These are phyloP conservation scores for Pseudoturritis turrita DNA, from an alignment of 345 rosid genomes.

Conservation along the genomic window DNA sequence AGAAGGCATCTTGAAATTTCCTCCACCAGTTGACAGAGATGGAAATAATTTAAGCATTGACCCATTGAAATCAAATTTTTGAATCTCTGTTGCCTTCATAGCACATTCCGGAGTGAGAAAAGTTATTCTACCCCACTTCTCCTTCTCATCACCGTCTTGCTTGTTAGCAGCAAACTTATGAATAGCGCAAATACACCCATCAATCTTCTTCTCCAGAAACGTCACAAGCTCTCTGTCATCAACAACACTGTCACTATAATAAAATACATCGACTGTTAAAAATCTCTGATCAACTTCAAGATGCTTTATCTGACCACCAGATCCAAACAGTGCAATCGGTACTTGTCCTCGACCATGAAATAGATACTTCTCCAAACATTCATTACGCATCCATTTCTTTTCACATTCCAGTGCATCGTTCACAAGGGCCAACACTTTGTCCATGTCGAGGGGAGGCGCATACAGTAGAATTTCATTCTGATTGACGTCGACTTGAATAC, in stretches of 20 bases:
- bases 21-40: slow-evolving; percentile 42
- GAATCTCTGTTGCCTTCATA: slow-evolving; percentile 53
- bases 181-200: slow-evolving; percentile 56
- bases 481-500: slow-evolving; percentile 52
- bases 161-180: slow-evolving; percentile 41
- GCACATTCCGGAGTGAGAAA: slow-evolving; percentile 78
- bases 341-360: slow-evolving; percentile 54
- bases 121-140: slow-evolving; percentile 80
- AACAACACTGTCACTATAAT: slow-evolving; percentile 38
- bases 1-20: slow-evolving; percentile 43
- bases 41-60: slow-evolving; percentile 52
- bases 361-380: slow-evolving; percentile 66
- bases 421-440: slow-evolving; percentile 48
- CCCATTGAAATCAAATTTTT: slow-evolving; percentile 51
- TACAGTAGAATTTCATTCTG: slow-evolving; percentile 62
- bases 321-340: slow-evolving; percentile 70
- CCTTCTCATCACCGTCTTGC: slow-evolving; percentile 49
- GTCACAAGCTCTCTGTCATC: slow-evolving; percentile 68
- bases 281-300: slow-evolving; percentile 67
- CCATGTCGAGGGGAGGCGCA: slow-evolving; percentile 50
- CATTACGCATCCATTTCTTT: slow-evolving; percentile 55
- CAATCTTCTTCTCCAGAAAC: slow-evolving; percentile 54
- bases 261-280: slow-evolving; percentile 57
- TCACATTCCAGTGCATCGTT: slow-evolving; percentile 54
- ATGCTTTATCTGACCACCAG: slow-evolving; percentile 89